Evolutionary conservation across 225 moss, liverwort and hornwort genomes (phyloP).

Genomic region (Thuidium tamariscinum): DNA sequence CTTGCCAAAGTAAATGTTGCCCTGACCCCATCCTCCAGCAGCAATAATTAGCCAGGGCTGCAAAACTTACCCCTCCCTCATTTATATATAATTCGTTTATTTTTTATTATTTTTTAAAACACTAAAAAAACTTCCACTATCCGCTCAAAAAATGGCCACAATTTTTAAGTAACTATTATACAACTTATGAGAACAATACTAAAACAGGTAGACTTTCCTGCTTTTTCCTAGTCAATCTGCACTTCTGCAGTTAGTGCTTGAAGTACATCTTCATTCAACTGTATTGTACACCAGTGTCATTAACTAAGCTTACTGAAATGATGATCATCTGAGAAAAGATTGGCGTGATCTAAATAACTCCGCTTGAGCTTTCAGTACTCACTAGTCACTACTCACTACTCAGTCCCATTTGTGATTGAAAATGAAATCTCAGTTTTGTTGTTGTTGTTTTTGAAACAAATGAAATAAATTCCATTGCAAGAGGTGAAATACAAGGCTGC

Average conservation of each 20-base stretch:
- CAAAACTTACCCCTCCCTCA: not conserved
- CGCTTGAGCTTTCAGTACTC: not conserved
- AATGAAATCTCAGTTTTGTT: not conserved
- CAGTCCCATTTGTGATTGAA: not conserved
- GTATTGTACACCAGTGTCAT: not conserved
- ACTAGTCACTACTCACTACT: no score
- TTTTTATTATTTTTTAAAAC: no score
- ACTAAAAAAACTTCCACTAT: no score
- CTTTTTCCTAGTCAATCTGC: not conserved
- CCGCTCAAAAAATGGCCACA: no score
- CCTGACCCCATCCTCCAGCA: not conserved
- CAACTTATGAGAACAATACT: not conserved
- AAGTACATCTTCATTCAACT: not conserved
- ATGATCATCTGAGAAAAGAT: not conserved
- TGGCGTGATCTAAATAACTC: not conserved
- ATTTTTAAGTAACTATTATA: not conserved
- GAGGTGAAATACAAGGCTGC: no score
- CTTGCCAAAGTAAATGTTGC: not conserved
- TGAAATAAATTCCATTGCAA: no score
- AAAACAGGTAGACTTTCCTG: not conserved
- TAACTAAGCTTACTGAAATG: not conserved
- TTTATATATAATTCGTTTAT: no score
- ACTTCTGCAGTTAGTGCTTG: not conserved
- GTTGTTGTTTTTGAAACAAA: no score
- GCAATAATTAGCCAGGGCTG: not conserved